Evolutionary conservation across 1,284 basidiomycete genomes (phyloP).

Genomic region (Ceratorhiza oryzae-sativae): DNA sequence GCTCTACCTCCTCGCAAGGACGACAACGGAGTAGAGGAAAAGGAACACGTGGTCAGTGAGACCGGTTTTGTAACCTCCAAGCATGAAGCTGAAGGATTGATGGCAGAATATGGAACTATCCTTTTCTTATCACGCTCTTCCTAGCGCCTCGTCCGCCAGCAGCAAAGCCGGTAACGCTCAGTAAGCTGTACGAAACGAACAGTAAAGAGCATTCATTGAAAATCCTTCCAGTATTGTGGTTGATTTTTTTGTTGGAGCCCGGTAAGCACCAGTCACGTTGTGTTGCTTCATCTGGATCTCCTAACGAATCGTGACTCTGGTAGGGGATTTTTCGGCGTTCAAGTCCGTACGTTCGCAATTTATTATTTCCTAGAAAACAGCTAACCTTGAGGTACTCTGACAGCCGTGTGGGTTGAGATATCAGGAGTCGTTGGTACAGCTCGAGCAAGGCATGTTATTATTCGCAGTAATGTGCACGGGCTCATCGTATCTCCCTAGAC

Average conservation of each 20-base stretch:
- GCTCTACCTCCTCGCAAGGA: constrained; percentile 39
- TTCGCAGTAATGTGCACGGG: neutral
- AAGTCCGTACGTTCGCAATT: constrained; percentile 27
- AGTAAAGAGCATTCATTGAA: neutral
- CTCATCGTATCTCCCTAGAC: neutral
- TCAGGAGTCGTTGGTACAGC: constrained; percentile 43
- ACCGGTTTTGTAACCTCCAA: neutral
- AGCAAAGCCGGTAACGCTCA: constrained; percentile 39
- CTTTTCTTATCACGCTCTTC: constrained; percentile 45
- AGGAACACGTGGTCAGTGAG: constrained; percentile 40
- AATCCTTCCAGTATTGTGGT: constrained; percentile 34
- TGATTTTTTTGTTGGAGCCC: constrained; percentile 38
- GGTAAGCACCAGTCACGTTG: neutral
- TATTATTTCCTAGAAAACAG: neutral
- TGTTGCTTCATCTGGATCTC: neutral
- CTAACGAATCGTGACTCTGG: neutral
- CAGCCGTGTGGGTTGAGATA: constrained; percentile 45
- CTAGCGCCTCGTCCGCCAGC: constrained; percentile 36
- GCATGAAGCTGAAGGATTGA: neutral
- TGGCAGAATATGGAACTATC: constrained; percentile 42
- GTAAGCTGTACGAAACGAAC: constrained; percentile 6
- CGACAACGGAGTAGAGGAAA: constrained; percentile 23
- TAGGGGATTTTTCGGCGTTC: constrained; percentile 39
- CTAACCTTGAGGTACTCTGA: neutral
- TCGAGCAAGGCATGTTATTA: constrained; percentile 15